Conservation (phyloP, 2,329 filamentous ascomycete species). For the Ceratocystis ficicola region DNA sequence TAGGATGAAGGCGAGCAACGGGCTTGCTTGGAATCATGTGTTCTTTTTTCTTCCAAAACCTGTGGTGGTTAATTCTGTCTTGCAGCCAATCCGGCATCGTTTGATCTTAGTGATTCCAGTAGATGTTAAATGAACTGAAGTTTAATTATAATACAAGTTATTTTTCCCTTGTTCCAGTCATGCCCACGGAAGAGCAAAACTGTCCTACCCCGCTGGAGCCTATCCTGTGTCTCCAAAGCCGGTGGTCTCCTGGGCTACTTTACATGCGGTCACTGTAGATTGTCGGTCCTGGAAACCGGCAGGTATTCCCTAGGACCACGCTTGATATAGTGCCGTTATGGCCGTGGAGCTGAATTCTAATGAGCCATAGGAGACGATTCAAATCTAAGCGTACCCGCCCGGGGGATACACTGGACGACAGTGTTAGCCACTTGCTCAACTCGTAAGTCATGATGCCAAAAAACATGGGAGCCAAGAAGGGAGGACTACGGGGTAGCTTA, state of each 20-base stretch:
- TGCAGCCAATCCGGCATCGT: too few relatives aligned
- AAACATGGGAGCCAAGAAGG: too few relatives aligned
- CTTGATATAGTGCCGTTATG: not conserved
- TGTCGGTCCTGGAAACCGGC: not conserved
- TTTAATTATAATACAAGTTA: too few relatives aligned
- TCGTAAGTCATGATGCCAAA: not conserved
- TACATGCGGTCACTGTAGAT: not conserved
- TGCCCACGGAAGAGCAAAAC: too few relatives aligned
- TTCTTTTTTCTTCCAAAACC: too few relatives aligned
- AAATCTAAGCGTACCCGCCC: not conserved
- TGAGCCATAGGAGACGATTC: not conserved
- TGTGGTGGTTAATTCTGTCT: too few relatives aligned
- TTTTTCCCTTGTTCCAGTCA: too few relatives aligned
- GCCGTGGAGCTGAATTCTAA: not conserved
- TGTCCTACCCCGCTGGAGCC: too few relatives aligned
- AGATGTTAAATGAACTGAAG: too few relatives aligned
- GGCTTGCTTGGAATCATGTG: too few relatives aligned
- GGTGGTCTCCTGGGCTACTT: not conserved
- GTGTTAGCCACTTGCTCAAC: not conserved
- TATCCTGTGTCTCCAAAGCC: not conserved
- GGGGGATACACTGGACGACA: not conserved
- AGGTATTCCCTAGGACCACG: not conserved
- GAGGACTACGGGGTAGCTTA: not conserved
- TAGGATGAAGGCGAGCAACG: too few relatives aligned
- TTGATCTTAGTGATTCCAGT: too few relatives aligned